Evolutionary conservation across 1,139 yeast species (phyloP).

Genomic region (Casaregolazyma suthepensis): DNA sequence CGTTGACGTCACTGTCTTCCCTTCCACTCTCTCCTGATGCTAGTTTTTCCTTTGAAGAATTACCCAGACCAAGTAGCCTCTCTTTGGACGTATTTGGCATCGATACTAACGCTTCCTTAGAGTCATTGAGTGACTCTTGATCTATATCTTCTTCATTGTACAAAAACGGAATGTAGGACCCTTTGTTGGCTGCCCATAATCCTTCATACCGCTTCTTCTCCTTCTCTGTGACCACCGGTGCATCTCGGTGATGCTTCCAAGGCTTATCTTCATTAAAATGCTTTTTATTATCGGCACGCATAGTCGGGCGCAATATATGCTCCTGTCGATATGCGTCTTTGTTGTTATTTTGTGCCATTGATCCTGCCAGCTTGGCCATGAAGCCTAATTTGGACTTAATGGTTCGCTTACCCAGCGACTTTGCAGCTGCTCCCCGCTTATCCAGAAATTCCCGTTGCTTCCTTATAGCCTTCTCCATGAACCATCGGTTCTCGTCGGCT

Average conservation of each 20-base stretch:
- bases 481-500: background rate
- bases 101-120: background rate
- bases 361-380: background rate
- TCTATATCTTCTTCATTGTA: slow-evolving; percentile 10
- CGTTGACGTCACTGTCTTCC: slow-evolving; percentile 7
- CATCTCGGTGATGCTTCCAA: slow-evolving; percentile 81
- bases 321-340: slow-evolving; percentile 1
- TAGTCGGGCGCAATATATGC: slow-evolving; percentile 39
- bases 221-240: slow-evolving; percentile 53
- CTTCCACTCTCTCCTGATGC: background rate
- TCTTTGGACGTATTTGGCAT: background rate
- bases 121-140: background rate
- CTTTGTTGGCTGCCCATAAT: slow-evolving; percentile 84
- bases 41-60: background rate
- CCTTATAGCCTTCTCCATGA: slow-evolving; percentile 1
- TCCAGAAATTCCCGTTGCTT: slow-evolving; percentile 3
- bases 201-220: slow-evolving; percentile 90
- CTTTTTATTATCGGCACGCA: slow-evolving; percentile 53
- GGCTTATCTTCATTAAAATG: slow-evolving; percentile 85
- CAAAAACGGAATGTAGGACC: slow-evolving; percentile 45
- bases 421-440: background rate
- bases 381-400: slow-evolving; percentile 2
- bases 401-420: background rate
- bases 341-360: background rate
- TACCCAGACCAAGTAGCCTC: background rate